Percentiles rank a stretch among this genome's conserved stretches.
Evolutionary conservation across 176 grass and related monocot genomes (phyloP).

Genomic region (Metroxylon sagu): DNA sequence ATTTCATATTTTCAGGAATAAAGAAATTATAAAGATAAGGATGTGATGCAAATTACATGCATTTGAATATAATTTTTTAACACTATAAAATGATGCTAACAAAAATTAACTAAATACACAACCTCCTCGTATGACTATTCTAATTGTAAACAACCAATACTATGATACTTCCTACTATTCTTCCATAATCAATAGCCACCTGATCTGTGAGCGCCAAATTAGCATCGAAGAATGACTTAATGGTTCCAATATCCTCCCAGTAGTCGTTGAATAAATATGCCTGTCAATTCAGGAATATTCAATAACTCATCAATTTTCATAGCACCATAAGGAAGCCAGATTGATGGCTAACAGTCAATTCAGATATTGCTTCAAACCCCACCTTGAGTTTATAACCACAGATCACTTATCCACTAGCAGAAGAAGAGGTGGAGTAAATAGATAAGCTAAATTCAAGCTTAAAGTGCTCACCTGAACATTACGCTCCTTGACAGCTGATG

Average conservation of each 20-base stretch:
- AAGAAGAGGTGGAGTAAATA: no score
- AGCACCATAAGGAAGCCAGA: not conserved
- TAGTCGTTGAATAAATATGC: conserved; percentile 59
- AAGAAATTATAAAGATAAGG: no score
- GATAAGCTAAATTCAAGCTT: not conserved
- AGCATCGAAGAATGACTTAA: conserved; percentile 71
- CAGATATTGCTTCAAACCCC: no score
- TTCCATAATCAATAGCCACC: conserved; percentile 14
- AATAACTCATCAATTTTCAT: not conserved
- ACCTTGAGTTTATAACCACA: no score
- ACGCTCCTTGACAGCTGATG: conserved; percentile 46
- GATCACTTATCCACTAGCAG: no score
- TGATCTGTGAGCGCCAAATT: conserved; percentile 72
- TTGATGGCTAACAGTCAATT: not conserved
- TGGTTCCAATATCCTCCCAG: conserved; percentile 82
- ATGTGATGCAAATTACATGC: no score
- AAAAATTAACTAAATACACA: not conserved
- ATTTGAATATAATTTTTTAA: not conserved
- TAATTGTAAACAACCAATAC: no score
- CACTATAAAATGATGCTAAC: not conserved
- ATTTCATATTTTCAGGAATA: no score
- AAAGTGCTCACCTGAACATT: conserved; percentile 42
- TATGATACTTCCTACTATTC: no score
- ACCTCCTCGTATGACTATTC: no score
- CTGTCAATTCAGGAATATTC: conserved; percentile 16